Conservation (phyloP, 2,329 filamentous ascomycete genomes). For the Fusarium sp. region DNA sequence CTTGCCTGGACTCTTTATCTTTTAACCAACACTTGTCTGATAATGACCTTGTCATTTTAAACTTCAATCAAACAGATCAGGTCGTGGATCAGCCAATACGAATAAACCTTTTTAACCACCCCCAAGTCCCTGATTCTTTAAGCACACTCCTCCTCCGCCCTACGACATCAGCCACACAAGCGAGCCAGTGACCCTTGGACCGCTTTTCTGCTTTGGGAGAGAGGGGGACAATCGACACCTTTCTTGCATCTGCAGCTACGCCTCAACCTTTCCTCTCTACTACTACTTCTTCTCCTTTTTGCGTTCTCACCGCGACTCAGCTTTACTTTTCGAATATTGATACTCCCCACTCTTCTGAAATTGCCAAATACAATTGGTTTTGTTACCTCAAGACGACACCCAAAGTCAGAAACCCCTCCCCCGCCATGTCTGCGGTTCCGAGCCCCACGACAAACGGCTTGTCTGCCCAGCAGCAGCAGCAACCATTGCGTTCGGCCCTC, state of each 20-base stretch:
- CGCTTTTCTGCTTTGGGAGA: slow-evolving; percentile 34
- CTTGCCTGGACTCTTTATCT: slow-evolving; percentile 2
- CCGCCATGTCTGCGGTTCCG: slow-evolving; percentile 50
- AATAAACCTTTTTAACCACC: slow-evolving; percentile 40
- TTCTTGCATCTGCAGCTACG: slow-evolving; percentile 47
- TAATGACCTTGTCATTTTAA: slow-evolving; percentile 30
- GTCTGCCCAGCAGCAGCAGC: slow-evolving; percentile 40
- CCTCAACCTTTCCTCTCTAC: slow-evolving; percentile 36
- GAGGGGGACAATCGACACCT: slow-evolving; percentile 42
- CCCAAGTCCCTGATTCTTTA: slow-evolving; percentile 42
- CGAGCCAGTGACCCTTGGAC: slow-evolving; percentile 38
- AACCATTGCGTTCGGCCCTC: slow-evolving; percentile 60
- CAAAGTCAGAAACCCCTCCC: slow-evolving; percentile 13
- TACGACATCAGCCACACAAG: slow-evolving; percentile 23
- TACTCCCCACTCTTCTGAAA: not conserved
- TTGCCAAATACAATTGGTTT: not conserved
- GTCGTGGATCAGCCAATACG: slow-evolving; percentile 32
- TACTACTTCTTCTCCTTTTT: slow-evolving; percentile 24
- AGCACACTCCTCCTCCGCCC: slow-evolving; percentile 41
- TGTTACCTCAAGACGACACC: not conserved
- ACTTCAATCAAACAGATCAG: slow-evolving; percentile 30
- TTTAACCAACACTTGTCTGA: not conserved
- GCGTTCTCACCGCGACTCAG: slow-evolving; percentile 26
- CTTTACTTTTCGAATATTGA: not conserved
- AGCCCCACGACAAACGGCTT: slow-evolving; percentile 45